Base-by-base conservation (phyloP, 129 eudicot genomes). In the Oenanthe sinensis region DNA sequence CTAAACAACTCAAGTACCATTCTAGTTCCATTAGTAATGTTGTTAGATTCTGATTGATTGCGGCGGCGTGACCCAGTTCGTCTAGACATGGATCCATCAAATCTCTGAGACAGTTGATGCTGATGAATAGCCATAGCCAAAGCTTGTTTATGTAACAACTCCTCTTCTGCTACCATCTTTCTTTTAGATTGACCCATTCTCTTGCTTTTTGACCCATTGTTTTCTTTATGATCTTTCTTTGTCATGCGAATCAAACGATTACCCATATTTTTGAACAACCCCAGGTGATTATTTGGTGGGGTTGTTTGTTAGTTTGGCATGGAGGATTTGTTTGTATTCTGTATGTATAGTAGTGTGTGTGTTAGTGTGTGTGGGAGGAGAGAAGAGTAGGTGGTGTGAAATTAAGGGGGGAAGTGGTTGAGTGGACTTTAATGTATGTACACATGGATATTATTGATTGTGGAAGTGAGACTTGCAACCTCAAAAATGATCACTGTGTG, bases 21-120 rank as follows among this genome's bases (percentile, higher is more conserved):
- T 81, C 91, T 93, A 33, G 46, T 36, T 55, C 85, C 78, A 42
- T 69, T 82, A 43, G 83, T 71, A n/a, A 86, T 55, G 40, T 90
- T 86, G 58, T 87, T 93, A 4, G 90, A 54, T 22, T 82, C 87
- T 2, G 97, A 79, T 19, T 82, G 84, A 77, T 84, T 86, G 43
- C 92, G 94, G 77, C 91, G 88, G 78, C 97, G 91, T 81, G 98
- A 90, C 68, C 97, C 97, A 79, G 88, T 81, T 44, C 97, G 89
- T 19, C 99, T 82, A 71, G 99, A 96, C 94, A 92, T 88, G 28
- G 97, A 90, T 15, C 97, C 99, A 1, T 96, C 99, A 71, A 90
- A 90, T 44, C 99, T 81, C 70, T 96, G 99, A 81, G 99, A 92
- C 81, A 90, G 76, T 84, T 92, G 97, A 46, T 95, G 99, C 58